Evolutionary conservation across 768 basidiomycete genomes (phyloP), one percentile per base, ranked within the genome.

Genomic region (Tricholoma hemisulphureum): DNA sequence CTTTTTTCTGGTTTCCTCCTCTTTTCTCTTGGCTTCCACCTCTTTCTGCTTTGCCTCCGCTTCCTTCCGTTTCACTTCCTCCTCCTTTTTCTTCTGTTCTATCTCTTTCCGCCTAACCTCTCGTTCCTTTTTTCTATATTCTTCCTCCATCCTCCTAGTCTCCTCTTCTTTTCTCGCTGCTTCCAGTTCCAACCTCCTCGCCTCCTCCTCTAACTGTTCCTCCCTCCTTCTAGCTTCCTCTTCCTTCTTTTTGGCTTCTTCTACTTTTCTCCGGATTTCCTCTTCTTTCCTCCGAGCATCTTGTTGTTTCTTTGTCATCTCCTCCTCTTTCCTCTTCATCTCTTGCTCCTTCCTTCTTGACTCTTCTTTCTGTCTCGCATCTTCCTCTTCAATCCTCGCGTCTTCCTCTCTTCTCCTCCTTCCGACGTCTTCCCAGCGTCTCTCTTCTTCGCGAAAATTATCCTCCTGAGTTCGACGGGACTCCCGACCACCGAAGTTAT

Each of bases 151-250:
- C 57, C 18, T 45, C 58, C 56, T 53, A 2, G 59, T 58, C 34
- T 75, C 75, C 21, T 63, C 65, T 51, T 79, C 75, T 52, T 70
- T 71, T 34, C 59, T 55, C 50, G 55, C 69, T 0, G 67, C 67
- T 48, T 74, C 71, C 37, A 67, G 65, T 51, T 68, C 68, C 49
- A 61, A 64, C 9, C 63, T 60, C 13, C 60, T 61, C 18, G 75
- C 58, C 45, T 73, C 73, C 55, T 67, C 62, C 29, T 70, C 69
- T 37, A 70, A 65, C 35, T 67, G 62, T 53, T 65, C 57, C 32
- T 63, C 61, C 13, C 67, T 63, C 49, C 70, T 62, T 56, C 64
- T 56, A 31, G 64, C 58, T 53, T 71, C 66, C 39, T 61, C 58
- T 68, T 63, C n/a, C n/a, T 64, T 60, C 54, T 55, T 60, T 26